Conservation (phyloP, 2,329 filamentous ascomycete species). For the Sphaerulina vaccinii region DNA sequence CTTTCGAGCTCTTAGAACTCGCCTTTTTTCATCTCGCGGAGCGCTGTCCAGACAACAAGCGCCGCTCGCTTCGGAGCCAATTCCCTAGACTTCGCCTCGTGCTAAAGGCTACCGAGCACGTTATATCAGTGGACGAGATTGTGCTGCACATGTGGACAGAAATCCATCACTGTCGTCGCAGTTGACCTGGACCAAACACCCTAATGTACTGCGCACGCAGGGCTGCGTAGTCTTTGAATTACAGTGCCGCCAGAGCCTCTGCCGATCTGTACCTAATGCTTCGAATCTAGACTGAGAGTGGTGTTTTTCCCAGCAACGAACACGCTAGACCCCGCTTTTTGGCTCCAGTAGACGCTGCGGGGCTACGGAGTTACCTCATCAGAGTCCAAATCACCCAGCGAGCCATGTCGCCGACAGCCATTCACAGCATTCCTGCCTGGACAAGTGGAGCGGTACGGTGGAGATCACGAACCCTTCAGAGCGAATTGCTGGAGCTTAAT, state of each 20-base stretch:
- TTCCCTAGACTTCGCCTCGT: neutral
- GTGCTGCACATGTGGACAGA: neutral
- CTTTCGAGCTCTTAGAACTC: neutral
- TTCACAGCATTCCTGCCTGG: conserved; percentile 19
- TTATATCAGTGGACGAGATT: conserved; percentile 1
- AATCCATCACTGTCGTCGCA: neutral
- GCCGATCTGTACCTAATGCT: conserved; percentile 6
- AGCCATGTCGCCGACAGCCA: conserved; percentile 17
- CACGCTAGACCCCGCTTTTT: neutral
- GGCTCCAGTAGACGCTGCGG: conserved; percentile 10
- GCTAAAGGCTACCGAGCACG: conserved; percentile 1
- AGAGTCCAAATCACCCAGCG: no score
- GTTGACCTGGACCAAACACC: neutral
- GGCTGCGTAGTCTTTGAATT: neutral
- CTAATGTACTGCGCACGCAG: neutral
- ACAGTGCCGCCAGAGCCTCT: conserved; percentile 4
- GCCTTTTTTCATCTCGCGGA: neutral
- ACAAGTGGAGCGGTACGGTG: conserved; percentile 27
- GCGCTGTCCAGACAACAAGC: conserved; percentile 2
- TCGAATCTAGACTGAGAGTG: conserved; percentile 5
- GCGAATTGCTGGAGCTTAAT: conserved; percentile 21
- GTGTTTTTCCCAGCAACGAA: no score
- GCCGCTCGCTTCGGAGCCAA: no score
- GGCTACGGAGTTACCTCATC: no score
- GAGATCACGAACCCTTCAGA: conserved; percentile 16